These are phyloP conservation scores for Graphilbum ipis-grandicollis DNA, from an alignment of 2,329 filamentous ascomycete species.

Conservation along the genomic window DNA sequence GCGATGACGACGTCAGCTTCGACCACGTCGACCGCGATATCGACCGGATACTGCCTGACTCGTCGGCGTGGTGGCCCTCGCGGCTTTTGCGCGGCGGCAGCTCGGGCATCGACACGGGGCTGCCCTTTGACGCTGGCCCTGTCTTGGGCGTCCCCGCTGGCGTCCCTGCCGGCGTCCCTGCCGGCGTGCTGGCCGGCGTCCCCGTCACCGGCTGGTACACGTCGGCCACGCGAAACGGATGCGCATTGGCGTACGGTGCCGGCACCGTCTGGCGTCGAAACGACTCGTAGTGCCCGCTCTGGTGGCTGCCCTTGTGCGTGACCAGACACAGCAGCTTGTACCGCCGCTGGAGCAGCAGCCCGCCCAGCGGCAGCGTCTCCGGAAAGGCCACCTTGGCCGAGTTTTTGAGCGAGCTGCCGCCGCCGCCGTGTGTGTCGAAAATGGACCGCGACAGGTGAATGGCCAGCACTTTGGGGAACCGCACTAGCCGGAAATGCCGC, in stretches of 20 bases:
- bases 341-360: conserved; percentile 56
- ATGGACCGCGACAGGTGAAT: conserved; percentile 89
- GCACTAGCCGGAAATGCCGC: conserved; percentile 71
- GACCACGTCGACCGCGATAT: conserved; percentile 38
- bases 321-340: conserved; percentile 80
- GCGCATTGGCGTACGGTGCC: conserved; percentile 66
- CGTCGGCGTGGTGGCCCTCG: conserved; percentile 22
- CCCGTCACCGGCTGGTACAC: conserved; percentile 47
- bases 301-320: conserved; percentile 87
- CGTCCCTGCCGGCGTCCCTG: conserved; percentile 32
- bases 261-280: conserved; percentile 74
- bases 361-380: conserved; percentile 67
- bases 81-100: conserved; percentile 12
- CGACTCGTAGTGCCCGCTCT: conserved; percentile 93
- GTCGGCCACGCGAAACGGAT: conserved; percentile 58
- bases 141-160: conserved; percentile 18
- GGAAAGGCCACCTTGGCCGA: conserved; percentile 87
- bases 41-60: conserved; percentile 35
- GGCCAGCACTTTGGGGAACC: conserved; percentile 77
- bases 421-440: conserved; percentile 43
- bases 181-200: conserved; percentile 29
- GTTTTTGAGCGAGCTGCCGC: conserved; percentile 69
- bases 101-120: too few relatives aligned
- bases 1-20: conserved; percentile 21
- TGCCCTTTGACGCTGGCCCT: conserved; percentile 11